Evolutionary conservation across 352 stramenopile genomes (phyloP).

Genomic region (Phytophthora hybrid): DNA sequence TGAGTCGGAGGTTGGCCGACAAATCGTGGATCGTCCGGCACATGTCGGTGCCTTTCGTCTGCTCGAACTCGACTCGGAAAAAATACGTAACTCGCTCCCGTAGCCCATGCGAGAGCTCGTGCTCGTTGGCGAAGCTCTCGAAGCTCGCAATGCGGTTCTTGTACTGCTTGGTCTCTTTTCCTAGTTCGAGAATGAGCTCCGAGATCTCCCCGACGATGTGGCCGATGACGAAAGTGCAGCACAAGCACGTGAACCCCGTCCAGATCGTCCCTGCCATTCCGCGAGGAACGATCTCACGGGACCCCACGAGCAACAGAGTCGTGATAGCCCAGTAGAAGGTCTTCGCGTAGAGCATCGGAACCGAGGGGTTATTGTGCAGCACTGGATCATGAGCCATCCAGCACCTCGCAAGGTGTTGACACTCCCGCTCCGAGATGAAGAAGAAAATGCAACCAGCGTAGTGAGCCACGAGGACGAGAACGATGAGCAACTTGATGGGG

Average conservation of each 20-base stretch:
- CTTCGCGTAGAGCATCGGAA: constrained; percentile 59
- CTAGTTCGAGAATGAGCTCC: constrained; percentile 71
- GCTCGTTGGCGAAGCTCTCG: constrained; percentile 67
- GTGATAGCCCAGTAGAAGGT: constrained; percentile 78
- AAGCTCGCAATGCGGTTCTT: constrained; percentile 66
- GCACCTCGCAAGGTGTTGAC: constrained; percentile 47
- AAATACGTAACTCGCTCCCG: constrained; percentile 62
- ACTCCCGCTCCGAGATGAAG: constrained; percentile 64
- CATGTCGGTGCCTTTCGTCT: constrained; percentile 62
- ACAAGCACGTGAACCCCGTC: constrained; percentile 60
- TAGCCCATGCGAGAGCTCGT: constrained; percentile 55
- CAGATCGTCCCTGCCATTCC: constrained; percentile 62
- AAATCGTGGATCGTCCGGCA: constrained; percentile 66
- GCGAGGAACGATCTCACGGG: constrained; percentile 64
- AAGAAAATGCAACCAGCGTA: constrained; percentile 72
- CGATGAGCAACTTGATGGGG: constrained; percentile 61
- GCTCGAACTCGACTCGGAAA: constrained; percentile 63
- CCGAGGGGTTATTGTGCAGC: constrained; percentile 61
- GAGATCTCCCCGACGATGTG: constrained; percentile 79
- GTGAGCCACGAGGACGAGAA: constrained; percentile 66
- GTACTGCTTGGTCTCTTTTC: constrained; percentile 69
- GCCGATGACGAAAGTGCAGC: constrained; percentile 72
- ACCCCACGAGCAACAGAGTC: constrained; percentile 67
- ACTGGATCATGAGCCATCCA: constrained; percentile 72
- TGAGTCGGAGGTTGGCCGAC: constrained; percentile 60